phyloP scores from a whole-genome alignment of 31 red algal species.

The Bonnemaisonia californica region DNA sequence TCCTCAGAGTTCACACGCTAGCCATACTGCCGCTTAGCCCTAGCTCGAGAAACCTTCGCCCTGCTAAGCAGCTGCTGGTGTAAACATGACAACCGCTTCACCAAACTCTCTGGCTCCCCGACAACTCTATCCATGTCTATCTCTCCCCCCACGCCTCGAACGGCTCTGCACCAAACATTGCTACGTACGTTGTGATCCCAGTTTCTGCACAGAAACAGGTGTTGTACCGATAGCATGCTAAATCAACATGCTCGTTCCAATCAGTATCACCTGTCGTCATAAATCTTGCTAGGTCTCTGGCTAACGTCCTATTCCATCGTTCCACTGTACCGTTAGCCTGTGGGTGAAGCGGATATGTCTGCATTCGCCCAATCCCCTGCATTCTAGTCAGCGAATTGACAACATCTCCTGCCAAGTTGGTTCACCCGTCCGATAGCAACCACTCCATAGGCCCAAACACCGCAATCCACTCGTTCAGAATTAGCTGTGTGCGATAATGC shows the following conservation, averaged over 20 bases:
- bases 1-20: background rate
- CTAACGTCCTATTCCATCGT: constrained; percentile 8
- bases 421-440: constrained; percentile 15
- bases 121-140: background rate
- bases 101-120: background rate
- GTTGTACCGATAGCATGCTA: constrained; percentile 6
- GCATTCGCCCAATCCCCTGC: constrained; percentile 21
- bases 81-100: background rate
- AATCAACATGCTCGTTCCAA: constrained; percentile 9
- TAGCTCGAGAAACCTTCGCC: background rate
- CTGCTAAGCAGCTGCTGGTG: background rate
- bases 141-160: constrained; percentile 27
- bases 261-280: constrained; percentile 3
- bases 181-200: background rate
- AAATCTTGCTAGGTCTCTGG: background rate
- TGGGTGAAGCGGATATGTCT: constrained; percentile 30
- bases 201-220: background rate
- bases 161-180: background rate
- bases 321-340: constrained; percentile 36
- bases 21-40: background rate
- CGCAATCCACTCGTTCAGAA: too few species aligned
- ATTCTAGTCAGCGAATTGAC: background rate
- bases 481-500: too few species aligned
- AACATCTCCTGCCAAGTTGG: background rate
- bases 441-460: too few species aligned